Conservation (phyloP, 2,329 filamentous ascomycete species). For the Aspergillus piperis region DNA sequence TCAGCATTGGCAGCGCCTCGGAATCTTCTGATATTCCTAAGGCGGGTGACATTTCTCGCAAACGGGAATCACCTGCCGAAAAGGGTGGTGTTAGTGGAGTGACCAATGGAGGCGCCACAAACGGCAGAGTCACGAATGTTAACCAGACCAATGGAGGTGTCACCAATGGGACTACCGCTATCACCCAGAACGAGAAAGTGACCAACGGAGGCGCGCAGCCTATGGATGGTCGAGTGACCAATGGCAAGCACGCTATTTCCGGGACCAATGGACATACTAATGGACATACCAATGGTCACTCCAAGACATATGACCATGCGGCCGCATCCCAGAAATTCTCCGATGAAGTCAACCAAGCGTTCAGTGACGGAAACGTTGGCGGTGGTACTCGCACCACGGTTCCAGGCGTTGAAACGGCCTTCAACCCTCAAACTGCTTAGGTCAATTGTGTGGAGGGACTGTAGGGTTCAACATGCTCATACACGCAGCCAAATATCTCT, state of each 20-base stretch:
- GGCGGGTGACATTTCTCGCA: constrained; percentile 56
- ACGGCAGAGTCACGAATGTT: constrained; percentile 1
- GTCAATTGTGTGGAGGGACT: background rate
- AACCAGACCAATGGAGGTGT: constrained; percentile 17
- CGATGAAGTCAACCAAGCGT: constrained; percentile 36
- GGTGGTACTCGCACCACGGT: constrained; percentile 10
- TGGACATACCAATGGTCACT: background rate
- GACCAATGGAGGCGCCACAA: background rate
- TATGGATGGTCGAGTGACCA: constrained; percentile 1
- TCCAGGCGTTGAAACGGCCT: constrained; percentile 20
- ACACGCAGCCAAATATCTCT: background rate
- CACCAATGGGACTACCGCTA: constrained; percentile 10
- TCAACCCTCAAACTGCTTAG: constrained; percentile 28
- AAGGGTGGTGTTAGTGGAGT: background rate
- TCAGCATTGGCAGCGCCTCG: constrained; percentile 77
- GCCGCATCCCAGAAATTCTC: constrained; percentile 32
- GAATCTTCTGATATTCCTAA: constrained; percentile 71
- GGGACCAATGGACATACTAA: constrained; percentile 1
- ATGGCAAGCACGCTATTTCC: constrained; percentile 8
- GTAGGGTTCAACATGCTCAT: background rate
- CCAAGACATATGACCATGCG: constrained; percentile 19
- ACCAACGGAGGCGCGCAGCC: constrained; percentile 19
- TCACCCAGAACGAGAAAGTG: constrained; percentile 13
- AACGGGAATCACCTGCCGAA: constrained; percentile 54
- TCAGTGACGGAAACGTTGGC: constrained; percentile 19